phyloP scores from a whole-genome alignment of 176 grass and related monocot species.

The Puya raimondii region DNA sequence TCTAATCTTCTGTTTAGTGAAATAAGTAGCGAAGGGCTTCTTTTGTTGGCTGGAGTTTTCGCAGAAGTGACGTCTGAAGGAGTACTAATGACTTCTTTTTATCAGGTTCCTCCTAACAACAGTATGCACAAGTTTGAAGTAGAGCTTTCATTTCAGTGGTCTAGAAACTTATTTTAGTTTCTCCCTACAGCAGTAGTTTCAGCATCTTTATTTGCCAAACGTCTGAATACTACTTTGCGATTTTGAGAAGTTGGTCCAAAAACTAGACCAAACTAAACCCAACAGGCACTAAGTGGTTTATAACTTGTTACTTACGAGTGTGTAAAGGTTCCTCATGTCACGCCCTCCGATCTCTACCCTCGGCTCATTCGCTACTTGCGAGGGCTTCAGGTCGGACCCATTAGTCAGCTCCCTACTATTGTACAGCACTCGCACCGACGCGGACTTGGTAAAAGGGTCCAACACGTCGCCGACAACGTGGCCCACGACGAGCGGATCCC shows the following conservation, averaged over 20 bases:
- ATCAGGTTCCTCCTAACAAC: too few species aligned
- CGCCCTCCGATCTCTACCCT: slow-evolving; percentile 37
- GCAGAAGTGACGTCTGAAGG: too few species aligned
- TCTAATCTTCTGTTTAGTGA: not conserved
- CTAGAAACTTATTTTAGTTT: not conserved
- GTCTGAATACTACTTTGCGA: too few species aligned
- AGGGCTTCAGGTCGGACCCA: slow-evolving; percentile 77
- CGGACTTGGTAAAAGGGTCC: slow-evolving; percentile 40
- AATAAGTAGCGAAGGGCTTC: too few species aligned
- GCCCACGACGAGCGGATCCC: slow-evolving; percentile 67
- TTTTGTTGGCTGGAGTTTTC: too few species aligned
- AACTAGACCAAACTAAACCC: too few species aligned
- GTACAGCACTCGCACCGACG: slow-evolving; percentile 44
- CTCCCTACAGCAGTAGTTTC: not conserved
- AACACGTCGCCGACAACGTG: slow-evolving; percentile 56
- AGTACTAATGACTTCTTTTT: too few species aligned
- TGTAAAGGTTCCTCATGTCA: slow-evolving; percentile 45
- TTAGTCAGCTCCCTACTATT: slow-evolving; percentile 50
- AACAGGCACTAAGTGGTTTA: not conserved
- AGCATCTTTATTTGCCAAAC: too few species aligned
- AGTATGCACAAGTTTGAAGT: too few species aligned
- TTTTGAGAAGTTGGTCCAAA: too few species aligned
- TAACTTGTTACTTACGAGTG: slow-evolving; percentile 41
- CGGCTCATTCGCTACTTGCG: slow-evolving; percentile 46
- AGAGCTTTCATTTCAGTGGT: not conserved